Conservation (phyloP, 2,329 filamentous ascomycete species). For the Diaporthe citrichinensis region DNA sequence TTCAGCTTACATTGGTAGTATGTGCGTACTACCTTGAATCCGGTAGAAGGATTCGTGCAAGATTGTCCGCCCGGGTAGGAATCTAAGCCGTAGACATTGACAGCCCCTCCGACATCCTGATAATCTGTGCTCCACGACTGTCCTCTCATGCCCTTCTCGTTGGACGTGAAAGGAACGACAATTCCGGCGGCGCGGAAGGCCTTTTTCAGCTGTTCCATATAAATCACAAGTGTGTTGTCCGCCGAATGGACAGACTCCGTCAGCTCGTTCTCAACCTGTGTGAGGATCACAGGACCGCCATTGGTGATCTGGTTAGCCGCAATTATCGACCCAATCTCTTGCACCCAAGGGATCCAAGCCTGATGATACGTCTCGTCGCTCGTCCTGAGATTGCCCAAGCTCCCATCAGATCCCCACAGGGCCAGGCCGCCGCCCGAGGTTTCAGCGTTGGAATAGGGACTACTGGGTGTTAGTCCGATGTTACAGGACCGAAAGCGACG, state of each 20-base stretch:
- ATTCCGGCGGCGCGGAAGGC: slow-evolving; percentile 62
- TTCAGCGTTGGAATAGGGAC: slow-evolving; percentile 54
- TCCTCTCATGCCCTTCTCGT: slow-evolving; percentile 64
- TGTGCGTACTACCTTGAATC: slow-evolving; percentile 64
- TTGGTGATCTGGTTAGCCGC: slow-evolving; percentile 66
- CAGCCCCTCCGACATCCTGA: slow-evolving; percentile 67
- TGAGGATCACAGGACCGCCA: slow-evolving; percentile 65
- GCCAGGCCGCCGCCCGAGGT: slow-evolving; percentile 61
- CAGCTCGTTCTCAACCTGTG: slow-evolving; percentile 68
- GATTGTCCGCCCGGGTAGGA: slow-evolving; percentile 62
- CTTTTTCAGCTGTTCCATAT: slow-evolving; percentile 65
- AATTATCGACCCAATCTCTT: slow-evolving; percentile 62
- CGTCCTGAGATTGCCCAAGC: slow-evolving; percentile 56
- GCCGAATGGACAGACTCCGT: slow-evolving; percentile 59
- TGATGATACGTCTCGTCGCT: slow-evolving; percentile 58
- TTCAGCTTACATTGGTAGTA: slow-evolving; percentile 63
- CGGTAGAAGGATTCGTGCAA: slow-evolving; percentile 63
- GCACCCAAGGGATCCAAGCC: slow-evolving; percentile 63
- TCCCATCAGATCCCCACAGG: slow-evolving; percentile 60
- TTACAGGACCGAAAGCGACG: too few relatives aligned
- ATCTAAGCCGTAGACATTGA: slow-evolving; percentile 64
- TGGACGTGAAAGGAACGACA: slow-evolving; percentile 63
- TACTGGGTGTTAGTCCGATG: background rate
- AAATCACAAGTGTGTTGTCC: slow-evolving; percentile 61
- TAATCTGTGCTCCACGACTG: slow-evolving; percentile 69